Evolutionary conservation across 106 monocot species (phyloP).

Genomic region (Dendrobium nobile): DNA sequence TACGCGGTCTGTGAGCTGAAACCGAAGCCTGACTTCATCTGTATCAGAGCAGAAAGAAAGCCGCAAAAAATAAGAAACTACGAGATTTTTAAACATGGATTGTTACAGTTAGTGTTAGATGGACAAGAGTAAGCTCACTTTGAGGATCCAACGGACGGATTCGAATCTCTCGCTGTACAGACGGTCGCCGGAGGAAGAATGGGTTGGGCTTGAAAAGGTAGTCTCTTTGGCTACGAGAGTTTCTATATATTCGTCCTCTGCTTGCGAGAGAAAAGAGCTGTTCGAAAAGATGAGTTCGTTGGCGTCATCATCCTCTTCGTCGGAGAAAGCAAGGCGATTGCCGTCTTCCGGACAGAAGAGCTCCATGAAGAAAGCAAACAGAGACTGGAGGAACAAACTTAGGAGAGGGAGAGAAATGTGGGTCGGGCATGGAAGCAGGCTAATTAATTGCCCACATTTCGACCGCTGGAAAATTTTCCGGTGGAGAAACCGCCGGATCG

Average conservation of each 20-base stretch:
- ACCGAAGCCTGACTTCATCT: conserved; percentile 45
- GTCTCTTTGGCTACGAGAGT: conserved; percentile 39
- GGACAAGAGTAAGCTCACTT: neutral
- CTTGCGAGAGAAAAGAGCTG: neutral
- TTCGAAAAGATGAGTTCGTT: neutral
- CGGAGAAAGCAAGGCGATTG: conserved; percentile 9
- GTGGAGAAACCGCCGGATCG: conserved; percentile 2
- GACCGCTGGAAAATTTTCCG: neutral
- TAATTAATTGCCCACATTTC: neutral
- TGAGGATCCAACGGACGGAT: conserved; percentile 50
- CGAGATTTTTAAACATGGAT: neutral
- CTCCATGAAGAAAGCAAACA: neutral
- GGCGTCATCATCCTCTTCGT: conserved; percentile 14
- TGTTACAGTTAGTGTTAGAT: neutral
- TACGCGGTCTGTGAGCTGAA: conserved; percentile 46
- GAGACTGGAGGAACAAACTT: neutral
- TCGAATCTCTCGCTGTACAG: conserved; percentile 28
- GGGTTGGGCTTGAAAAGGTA: conserved; percentile 11
- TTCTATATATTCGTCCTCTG: conserved; percentile 52
- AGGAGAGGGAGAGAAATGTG: neutral
- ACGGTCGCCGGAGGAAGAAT: conserved; percentile 10
- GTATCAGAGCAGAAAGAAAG: conserved; percentile 6
- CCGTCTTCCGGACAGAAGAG: conserved; percentile 55
- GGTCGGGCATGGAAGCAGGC: neutral
- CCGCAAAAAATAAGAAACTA: neutral